Evolutionary conservation across 139 green algal genomes (phyloP), one percentile per base, ranked within the genome.

Genomic region (Micractinium sp.): DNA sequence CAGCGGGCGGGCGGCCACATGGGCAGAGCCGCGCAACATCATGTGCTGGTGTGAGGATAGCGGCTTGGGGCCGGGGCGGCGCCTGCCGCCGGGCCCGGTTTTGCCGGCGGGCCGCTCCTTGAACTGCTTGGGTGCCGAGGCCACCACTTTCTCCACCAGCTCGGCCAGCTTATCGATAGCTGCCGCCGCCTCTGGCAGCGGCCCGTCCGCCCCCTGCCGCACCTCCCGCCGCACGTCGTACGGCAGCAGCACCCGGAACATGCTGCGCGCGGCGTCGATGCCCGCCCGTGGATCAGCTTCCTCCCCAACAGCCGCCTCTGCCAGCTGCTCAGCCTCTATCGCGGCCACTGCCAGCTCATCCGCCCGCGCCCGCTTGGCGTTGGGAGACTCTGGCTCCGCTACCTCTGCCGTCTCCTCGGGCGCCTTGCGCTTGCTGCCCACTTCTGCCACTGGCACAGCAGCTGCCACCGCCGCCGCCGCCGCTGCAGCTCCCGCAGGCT

Each of bases 1-100:
- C 22, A 33, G 63, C 15, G 78, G 74, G 74, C 63, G 63, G 38
- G 56, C 41, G 0, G 74, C 56, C 38, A 82, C 78, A 0, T 66
- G 74, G 39, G 29, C 31, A 25, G 33, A 31, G 2, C 27, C 13
- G 41, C 41, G 74, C 86, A 86, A 39, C 60, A 36, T 25, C 35
- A 41, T 15, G 31, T n/a, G 63, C 84, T 47, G 74, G 23, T 41
- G 56, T 35, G 71, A 14, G n/a, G 3, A 14, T 2, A 87, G 82
- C 14, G 82, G 61, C 61, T 87, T 76, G 61, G 82, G 61, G 4
- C 82, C 82, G 36, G 82, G 61, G 79, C 79, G 61, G 82, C 35
- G 47, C 61, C n/a, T 31, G 61, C 82, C 31, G 1, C 33, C 12
- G 22, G 35, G 2, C n/a, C 33, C 56, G 18, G 41, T 63, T 61